A percentile compares a stretch with the other conserved stretches of the same genome.
Conservation (phyloP, 2,329 filamentous ascomycete species). For the Calonectria hawksworthii region DNA sequence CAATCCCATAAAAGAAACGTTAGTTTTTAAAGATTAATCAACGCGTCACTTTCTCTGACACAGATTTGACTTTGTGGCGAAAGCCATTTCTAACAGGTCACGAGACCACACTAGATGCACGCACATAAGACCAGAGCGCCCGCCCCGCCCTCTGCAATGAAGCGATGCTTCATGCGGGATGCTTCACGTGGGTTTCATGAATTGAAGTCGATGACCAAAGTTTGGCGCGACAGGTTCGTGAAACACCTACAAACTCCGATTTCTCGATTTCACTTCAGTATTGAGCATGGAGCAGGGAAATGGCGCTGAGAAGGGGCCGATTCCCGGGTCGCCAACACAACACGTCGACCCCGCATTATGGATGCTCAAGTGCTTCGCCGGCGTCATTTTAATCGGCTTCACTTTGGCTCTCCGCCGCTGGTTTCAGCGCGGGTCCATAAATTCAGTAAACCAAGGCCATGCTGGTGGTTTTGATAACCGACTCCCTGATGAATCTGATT, state of each 20-base stretch:
- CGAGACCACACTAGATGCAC: background rate
- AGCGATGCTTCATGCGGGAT: background rate
- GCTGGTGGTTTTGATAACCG: no score
- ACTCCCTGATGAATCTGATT: background rate
- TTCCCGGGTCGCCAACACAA: background rate
- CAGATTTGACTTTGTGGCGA: background rate
- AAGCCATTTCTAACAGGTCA: background rate
- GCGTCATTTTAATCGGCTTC: background rate
- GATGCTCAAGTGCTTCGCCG: background rate
- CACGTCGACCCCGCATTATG: background rate
- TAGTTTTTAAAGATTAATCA: background rate
- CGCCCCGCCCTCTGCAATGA: background rate
- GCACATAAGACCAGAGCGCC: background rate
- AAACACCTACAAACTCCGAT: background rate
- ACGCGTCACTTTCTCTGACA: background rate
- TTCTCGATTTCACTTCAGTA: background rate
- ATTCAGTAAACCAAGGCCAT: background rate
- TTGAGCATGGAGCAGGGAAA: background rate
- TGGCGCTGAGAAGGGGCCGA: background rate
- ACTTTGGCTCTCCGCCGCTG: background rate
- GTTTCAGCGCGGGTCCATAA: background rate
- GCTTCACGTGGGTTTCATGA: background rate
- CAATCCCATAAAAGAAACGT: background rate
- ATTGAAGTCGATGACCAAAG: background rate
- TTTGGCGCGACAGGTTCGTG: no score